phyloP scores from a whole-genome alignment of 768 basidiomycete genomes.

The Kwoniella pini region DNA sequence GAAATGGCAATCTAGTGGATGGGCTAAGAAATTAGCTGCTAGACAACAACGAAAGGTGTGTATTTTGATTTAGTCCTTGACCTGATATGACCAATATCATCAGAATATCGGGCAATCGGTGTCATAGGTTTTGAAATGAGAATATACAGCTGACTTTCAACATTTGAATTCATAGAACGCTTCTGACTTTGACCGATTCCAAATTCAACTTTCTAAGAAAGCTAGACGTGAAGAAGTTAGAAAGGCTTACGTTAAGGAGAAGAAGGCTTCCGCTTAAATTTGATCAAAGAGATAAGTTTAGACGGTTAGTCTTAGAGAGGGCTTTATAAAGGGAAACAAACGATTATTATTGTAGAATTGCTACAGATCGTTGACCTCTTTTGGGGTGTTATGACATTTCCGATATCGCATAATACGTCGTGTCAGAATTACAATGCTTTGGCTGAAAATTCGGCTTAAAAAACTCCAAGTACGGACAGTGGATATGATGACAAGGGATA shows the following conservation, averaged over 20 bases:
- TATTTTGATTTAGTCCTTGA: background rate
- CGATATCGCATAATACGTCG: slow-evolving; percentile 9
- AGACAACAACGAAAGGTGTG: slow-evolving; percentile 66
- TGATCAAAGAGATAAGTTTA: background rate
- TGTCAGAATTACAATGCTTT: no score
- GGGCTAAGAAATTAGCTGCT: slow-evolving; percentile 84
- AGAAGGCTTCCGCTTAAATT: slow-evolving; percentile 55
- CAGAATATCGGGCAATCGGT: no score
- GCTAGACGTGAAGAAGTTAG: slow-evolving; percentile 65
- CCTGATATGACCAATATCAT: background rate
- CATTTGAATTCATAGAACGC: slow-evolving; percentile 55
- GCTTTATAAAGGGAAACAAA: background rate
- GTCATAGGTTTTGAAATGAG: background rate
- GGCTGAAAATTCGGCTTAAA: no score
- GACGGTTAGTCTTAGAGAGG: background rate
- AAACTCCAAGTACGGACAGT: no score
- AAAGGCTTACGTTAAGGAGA: slow-evolving; percentile 56
- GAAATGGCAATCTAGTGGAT: slow-evolving; percentile 85
- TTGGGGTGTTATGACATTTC: slow-evolving; percentile 10
- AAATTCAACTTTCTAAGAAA: slow-evolving; percentile 86
- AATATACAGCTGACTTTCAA: slow-evolving; percentile 6
- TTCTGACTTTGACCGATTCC: slow-evolving; percentile 90
- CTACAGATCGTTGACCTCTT: background rate
- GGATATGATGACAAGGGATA: no score
- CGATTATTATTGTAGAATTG: slow-evolving; percentile 1